Conservation (phyloP, 495 filamentous ascomycete genomes). For the Lasiosphaeris hirsuta region DNA sequence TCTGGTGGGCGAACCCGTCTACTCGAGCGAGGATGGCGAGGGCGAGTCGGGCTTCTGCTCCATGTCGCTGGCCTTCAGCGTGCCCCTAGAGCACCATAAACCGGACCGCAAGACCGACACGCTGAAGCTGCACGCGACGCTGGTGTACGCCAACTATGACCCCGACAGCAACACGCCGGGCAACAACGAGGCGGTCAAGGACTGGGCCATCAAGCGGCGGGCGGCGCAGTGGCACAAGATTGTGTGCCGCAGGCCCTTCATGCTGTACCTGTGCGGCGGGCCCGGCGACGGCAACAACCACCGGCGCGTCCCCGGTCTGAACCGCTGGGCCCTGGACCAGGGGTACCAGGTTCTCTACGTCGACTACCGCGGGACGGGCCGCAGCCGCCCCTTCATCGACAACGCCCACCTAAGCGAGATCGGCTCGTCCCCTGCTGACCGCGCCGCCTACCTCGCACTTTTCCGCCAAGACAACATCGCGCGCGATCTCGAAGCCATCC, state of each 20-base stretch:
- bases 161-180: background rate
- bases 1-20: background rate
- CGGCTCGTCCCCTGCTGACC: slow-evolving; percentile 36
- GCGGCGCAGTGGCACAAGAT: background rate
- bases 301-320: slow-evolving; percentile 57
- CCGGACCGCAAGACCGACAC: background rate
- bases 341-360: slow-evolving; percentile 79
- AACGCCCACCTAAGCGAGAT: slow-evolving; percentile 39
- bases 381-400: slow-evolving; percentile 69
- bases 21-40: background rate
- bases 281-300: slow-evolving; percentile 68
- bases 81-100: slow-evolving; percentile 20
- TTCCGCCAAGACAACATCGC: slow-evolving; percentile 88
- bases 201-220: background rate
- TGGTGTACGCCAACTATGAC: slow-evolving; percentile 14
- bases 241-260: background rate
- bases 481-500: slow-evolving; percentile 79
- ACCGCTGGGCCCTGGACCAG: slow-evolving; percentile 60
- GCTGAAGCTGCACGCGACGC: slow-evolving; percentile 14
- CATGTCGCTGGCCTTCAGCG: slow-evolving; percentile 12
- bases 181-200: background rate
- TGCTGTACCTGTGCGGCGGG: slow-evolving; percentile 61
- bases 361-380: slow-evolving; percentile 81
- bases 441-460: slow-evolving; percentile 70
- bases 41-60: background rate